Evolutionary conservation across 225 moss, liverwort and hornwort genomes (phyloP), one percentile per base, ranked within the genome.

Genomic region (Physcomitrellopsis africana): DNA sequence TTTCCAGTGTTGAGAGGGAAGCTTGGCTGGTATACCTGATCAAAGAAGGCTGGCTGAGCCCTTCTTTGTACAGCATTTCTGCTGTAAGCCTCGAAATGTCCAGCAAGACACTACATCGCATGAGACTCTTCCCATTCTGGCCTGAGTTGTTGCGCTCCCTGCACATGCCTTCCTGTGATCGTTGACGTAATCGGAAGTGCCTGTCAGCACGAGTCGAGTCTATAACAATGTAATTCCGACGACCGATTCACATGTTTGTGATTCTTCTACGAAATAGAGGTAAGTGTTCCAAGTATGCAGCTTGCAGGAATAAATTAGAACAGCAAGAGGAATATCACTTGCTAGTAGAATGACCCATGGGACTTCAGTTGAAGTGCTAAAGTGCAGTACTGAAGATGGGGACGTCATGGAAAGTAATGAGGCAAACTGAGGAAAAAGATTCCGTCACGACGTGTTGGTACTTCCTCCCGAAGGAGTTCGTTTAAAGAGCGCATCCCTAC

Each of bases 21-120:
- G 70, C 23, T 75, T 75, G 20, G 67, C 67, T 67, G 42, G 57
- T 65, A 19, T 52, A 45, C 32, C 69, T 18, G 80, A 55, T 51
- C 32, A 44, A 63, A 52, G 72, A 67, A 76, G 76, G 46, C 62
- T 65, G 47, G 24, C 22, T 49, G 19, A 67, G 71, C 68, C 32
- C 32, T 51, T 18, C 46, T 57, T 51, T 68, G 32, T 64, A 52
- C 37, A 37, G 69, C 42, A 55, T 59, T 68, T 67, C 13, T 46
- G 10, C 11, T 54, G 63, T 49, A 16, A 64, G 54, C 32, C 62
- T 46, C n/a, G 51, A 15, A 60, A 3, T 64, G 18, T 18, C 65
- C 42, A 63, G 41, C 47, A 74, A 77, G 64, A 46, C 59, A 59
- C 47, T n/a, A 72, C 67, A 72, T 37, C 59, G 27, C 47, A 24